Conservation (phyloP, 2,329 filamentous ascomycete genomes). For the Neurospora crassa region DNA sequence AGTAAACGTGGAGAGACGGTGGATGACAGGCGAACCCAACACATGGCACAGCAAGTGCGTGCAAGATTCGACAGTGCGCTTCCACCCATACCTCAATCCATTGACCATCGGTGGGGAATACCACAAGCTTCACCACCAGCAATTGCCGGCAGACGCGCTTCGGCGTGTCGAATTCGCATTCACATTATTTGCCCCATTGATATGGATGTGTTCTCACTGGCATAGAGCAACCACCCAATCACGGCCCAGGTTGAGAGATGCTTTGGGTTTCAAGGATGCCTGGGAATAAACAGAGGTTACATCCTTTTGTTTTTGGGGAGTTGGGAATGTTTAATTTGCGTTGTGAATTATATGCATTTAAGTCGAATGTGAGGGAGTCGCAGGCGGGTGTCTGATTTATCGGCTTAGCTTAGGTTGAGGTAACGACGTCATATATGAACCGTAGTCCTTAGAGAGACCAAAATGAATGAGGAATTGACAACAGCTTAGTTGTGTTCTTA, state of each 20-base stretch:
- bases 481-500: background rate
- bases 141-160: constrained; percentile 17
- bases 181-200: constrained; percentile 34
- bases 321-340: background rate
- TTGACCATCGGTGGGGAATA: background rate
- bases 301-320: constrained; percentile 19
- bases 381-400: background rate
- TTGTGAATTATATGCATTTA: background rate
- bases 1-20: background rate
- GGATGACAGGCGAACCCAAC: background rate
- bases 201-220: constrained; percentile 48
- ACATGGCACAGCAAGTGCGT: background rate
- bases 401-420: background rate
- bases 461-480: background rate
- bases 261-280: constrained; percentile 42
- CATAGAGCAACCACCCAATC: constrained; percentile 45
- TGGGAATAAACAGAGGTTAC: constrained; percentile 53
- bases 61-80: background rate
- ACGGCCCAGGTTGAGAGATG: constrained; percentile 48
- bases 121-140: background rate
- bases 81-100: background rate
- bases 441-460: background rate
- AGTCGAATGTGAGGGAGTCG: background rate
- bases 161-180: constrained; percentile 37
- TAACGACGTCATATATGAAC: background rate